Base-by-base conservation (phyloP, 768 basidiomycete species). In the Russula compacta region DNA sequence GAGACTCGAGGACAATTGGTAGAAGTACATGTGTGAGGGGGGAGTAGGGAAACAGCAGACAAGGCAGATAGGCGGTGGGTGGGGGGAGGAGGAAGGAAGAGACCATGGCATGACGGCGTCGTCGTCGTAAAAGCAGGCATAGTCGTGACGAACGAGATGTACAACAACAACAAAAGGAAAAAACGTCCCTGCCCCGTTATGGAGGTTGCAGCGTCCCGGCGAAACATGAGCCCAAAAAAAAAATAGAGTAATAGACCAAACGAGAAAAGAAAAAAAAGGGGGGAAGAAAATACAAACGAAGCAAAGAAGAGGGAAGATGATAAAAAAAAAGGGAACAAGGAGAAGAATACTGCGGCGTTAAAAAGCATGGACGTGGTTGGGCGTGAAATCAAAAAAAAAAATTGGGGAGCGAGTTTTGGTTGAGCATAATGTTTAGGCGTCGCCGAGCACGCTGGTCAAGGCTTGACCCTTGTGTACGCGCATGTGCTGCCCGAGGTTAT, bases 401-500 rank as follows among this genome's bases (percentile, higher is more conserved):
- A 14, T 21, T 21, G 36, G 6, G 38, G 21, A 24, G 35, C 19
- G 44, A 55, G 36, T 60, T 60, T 61, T 61, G 43, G 50, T 56
- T 49, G 49, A 47, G 49, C n/a, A 29, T 6, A 1, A 2, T n/a
- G 50, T 9, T 64, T 56, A 66, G 17, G 35, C 52, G 24, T 65
- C 64, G 50, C 33, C 61, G 24, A 19, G 15, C 15, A 49, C 1
- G 12, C 15, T 14, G 33, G 44, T 19, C 38, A 61, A 5, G 15
- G 2, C 61, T 43, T 60, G 67, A 64, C 75, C 72, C 66, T 77
- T 78, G 73, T 92, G 90, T 46, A 92, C 86, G 51, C 87, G 84
- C 84, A 89, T 86, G 68, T 94, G 92, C 73, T 94, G 92, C 48
- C 85, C 83, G 49, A 94, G 81, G 69, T 94, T 94, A 71, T 94